Conservation (phyloP, 2,329 filamentous ascomycete species). For the Trichoderma afroharzianum region DNA sequence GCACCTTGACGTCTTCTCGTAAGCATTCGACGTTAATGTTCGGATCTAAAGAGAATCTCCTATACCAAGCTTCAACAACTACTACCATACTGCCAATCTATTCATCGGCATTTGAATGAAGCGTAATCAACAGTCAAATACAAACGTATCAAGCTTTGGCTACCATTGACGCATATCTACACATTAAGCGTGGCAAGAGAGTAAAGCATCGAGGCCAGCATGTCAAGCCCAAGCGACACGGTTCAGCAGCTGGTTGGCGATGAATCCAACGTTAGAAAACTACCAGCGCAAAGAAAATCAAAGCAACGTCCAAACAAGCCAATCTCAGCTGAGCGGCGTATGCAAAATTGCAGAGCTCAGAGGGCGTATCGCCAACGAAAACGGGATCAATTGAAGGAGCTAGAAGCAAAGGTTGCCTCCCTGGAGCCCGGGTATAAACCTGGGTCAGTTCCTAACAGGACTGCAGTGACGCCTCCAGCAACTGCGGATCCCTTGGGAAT, state of each 20-base stretch:
- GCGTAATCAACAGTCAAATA: neutral
- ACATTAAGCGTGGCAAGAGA: neutral
- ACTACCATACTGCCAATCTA: neutral
- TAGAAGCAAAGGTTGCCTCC: neutral
- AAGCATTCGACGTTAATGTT: neutral
- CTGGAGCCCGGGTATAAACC: neutral
- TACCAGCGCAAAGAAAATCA: neutral
- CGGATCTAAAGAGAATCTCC: neutral
- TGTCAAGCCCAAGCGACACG: neutral
- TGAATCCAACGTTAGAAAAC: neutral
- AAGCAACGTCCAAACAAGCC: neutral
- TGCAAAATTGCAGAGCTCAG: conserved; percentile 1
- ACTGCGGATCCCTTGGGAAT: neutral
- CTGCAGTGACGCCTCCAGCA: neutral
- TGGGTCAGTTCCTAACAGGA: neutral
- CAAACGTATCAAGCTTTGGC: neutral
- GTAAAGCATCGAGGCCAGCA: neutral
- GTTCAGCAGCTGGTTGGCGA: neutral
- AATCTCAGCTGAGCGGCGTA: neutral
- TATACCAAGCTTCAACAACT: neutral
- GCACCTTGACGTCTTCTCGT: neutral
- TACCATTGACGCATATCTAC: neutral
- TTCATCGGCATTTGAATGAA: neutral
- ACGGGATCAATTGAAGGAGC: neutral
- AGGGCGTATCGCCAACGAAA: neutral